Base-by-base conservation (phyloP, 306 rosid genomes). In the Erythrophleum fordii region DNA sequence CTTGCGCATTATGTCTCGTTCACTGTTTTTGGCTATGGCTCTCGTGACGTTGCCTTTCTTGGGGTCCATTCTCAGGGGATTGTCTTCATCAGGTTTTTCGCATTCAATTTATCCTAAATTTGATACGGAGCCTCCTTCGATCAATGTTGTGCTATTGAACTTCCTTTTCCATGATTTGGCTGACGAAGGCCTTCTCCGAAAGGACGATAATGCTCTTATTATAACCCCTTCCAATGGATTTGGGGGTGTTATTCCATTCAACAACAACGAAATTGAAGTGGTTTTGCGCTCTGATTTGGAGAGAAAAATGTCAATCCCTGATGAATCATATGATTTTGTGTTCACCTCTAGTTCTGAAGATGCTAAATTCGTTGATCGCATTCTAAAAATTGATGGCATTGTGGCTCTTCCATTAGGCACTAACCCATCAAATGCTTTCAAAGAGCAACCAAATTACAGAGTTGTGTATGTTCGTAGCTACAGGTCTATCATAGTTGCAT, bases 301-400 rank as follows among this genome's bases (percentile, higher is more conserved):
- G 83, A 61, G 79, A 23, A 75, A 76, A 56, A 74, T 69, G 60
- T 82, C 79, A 18, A 34, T 87, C 35, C 51, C 77, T 35, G 83
- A 87, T n/a, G 87, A 83, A 76, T 74, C 87, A 6, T 85, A 81
- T 87, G 92, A 90, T 78, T 86, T 92, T 71, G 85, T 90, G 77
- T 89, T 88, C 76, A n/a, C 72, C 2, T 79, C 76, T 23, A 80
- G 78, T 53, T 73, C 78, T 60, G 85, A 75, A 34, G 92, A 90
- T 72, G 83, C 84, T 65, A 79, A 83, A 68, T 83, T 88, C 53
- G 86, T 85, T 25, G 93, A 90, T 73, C 85, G 82, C 31, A 72
- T 90, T 77, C 44, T 87, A 88, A 92, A 77, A 83, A 59, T 73
- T 42, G 90, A 90, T 65, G 97, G 93, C 76, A 89, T 92, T 80